phyloP scores from a whole-genome alignment of 2,329 filamentous ascomycete species.

The Lasiodiplodia gonubiensis region DNA sequence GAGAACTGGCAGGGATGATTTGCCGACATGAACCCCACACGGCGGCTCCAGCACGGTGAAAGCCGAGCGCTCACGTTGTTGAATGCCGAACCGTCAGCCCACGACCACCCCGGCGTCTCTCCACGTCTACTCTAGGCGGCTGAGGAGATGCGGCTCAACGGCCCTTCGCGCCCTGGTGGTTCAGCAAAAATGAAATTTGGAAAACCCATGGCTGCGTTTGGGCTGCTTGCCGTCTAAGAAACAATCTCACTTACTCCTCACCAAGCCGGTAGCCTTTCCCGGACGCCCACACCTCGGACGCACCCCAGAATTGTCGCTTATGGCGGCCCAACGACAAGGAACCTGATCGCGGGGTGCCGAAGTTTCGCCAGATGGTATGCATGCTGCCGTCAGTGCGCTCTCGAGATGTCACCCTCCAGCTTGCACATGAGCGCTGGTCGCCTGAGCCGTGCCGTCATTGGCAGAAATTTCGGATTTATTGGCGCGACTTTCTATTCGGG shows the following conservation, averaged over 20 bases:
- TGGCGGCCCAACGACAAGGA: conserved; percentile 15
- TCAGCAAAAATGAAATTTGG: neutral
- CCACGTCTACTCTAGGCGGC: neutral
- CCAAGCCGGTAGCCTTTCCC: neutral
- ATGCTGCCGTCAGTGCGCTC: conserved; percentile 9
- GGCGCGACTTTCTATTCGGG: conserved; percentile 3
- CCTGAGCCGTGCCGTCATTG: conserved; percentile 11
- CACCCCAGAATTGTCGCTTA: conserved; percentile 16
- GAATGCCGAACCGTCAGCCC: conserved; percentile 16
- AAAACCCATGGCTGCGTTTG: neutral
- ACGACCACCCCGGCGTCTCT: conserved; percentile 5
- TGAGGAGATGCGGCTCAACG: neutral
- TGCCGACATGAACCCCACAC: conserved; percentile 13
- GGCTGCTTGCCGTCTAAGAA: neutral
- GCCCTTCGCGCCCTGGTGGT: neutral
- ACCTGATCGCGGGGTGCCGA: conserved; percentile 13
- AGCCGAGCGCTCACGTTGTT: conserved; percentile 20
- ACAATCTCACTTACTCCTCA: neutral
- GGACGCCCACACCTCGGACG: neutral
- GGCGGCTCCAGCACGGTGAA: conserved; percentile 5
- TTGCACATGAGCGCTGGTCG: conserved; percentile 6
- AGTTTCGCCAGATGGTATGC: conserved; percentile 8
- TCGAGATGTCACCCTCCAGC: conserved; percentile 19
- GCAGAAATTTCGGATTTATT: conserved; percentile 16
- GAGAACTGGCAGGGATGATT: neutral